Conservation (phyloP, 371 early-diverging fungal species). For the Circinella minor region DNA sequence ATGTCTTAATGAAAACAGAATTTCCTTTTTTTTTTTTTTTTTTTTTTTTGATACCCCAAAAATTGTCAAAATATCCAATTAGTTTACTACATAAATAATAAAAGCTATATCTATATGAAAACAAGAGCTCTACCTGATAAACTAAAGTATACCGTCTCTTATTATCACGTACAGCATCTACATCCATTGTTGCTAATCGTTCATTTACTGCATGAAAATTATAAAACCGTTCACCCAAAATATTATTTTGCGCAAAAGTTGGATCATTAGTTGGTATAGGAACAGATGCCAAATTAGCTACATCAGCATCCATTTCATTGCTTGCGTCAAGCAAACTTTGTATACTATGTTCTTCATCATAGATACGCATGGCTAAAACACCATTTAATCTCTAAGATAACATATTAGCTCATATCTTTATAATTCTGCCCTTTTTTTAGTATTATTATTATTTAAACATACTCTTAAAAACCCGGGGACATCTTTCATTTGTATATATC, state of each 20-base stretch:
- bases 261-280: slow-evolving; percentile 6
- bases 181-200: slow-evolving; percentile 41
- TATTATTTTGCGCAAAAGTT: slow-evolving; percentile 11
- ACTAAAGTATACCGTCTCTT: slow-evolving; percentile 42
- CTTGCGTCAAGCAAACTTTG: slow-evolving; percentile 35
- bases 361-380: slow-evolving; percentile 46
- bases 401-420: too few species aligned
- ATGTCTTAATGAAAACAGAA: slow-evolving; percentile 21
- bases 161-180: slow-evolving; percentile 29
- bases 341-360: slow-evolving; percentile 43
- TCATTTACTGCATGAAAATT: slow-evolving; percentile 35
- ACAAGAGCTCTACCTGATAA: slow-evolving; percentile 36
- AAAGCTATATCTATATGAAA: too few species aligned
- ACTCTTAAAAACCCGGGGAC: slow-evolving; percentile 49
- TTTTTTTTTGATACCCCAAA: too few species aligned
- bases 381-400: slow-evolving; percentile 40
- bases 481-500: slow-evolving; percentile 45
- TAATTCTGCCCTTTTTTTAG: too few species aligned
- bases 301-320: slow-evolving; percentile 28
- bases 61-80: too few species aligned
- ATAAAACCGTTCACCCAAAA: slow-evolving; percentile 30
- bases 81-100: too few species aligned
- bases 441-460: not conserved
- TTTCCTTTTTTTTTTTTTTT: too few species aligned
- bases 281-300: slow-evolving; percentile 22